phyloP scores from a whole-genome alignment of 2,329 filamentous ascomycete genomes.

The Aspergillus sp. region DNA sequence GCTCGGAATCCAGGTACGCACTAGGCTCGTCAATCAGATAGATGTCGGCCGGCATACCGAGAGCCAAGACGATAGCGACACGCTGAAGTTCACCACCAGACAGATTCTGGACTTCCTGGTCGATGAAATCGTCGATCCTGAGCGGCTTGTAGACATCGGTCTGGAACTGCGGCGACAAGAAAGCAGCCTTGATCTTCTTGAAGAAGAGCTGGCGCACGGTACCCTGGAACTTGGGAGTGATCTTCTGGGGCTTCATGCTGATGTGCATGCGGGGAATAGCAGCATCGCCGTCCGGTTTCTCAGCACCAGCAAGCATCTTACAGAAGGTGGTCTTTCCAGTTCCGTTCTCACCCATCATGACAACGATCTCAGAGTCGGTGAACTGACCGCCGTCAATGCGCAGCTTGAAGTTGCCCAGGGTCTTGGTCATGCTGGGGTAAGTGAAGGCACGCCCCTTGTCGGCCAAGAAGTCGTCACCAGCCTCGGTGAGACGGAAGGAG shows the following conservation, averaged over 20 bases:
- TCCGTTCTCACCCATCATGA: constrained; percentile 99
- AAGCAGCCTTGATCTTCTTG: constrained; percentile 98
- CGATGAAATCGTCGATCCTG: constrained; percentile 97
- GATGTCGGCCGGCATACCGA: constrained; percentile 92
- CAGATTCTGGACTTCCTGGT: constrained; percentile 98
- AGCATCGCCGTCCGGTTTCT: constrained; percentile 77
- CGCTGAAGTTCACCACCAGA: constrained; percentile 99
- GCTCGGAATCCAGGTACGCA: constrained; percentile 96
- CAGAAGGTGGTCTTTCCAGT: constrained; percentile 99
- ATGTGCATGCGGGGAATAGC: constrained; percentile 91
- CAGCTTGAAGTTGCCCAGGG: constrained; percentile 79
- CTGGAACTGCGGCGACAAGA: constrained; percentile 96
- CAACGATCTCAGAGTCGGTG: constrained; percentile 96
- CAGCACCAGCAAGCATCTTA: constrained; percentile 83
- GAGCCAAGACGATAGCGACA: constrained; percentile 94
- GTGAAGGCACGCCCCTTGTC: constrained; percentile 79
- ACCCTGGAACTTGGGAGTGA: constrained; percentile 95
- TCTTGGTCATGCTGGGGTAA: constrained; percentile 91
- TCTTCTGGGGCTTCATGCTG: constrained; percentile 99
- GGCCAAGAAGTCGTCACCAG: constrained; percentile 76
- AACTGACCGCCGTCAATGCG: constrained; percentile 76
- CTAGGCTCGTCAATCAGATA: constrained; percentile 98
- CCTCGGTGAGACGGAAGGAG: constrained; percentile 89
- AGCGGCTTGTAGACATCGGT: constrained; percentile 99
- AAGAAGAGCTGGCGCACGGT: constrained; percentile 97